phyloP scores from a whole-genome alignment of 75 land plant species.

The Pinus tabuliformis region DNA sequence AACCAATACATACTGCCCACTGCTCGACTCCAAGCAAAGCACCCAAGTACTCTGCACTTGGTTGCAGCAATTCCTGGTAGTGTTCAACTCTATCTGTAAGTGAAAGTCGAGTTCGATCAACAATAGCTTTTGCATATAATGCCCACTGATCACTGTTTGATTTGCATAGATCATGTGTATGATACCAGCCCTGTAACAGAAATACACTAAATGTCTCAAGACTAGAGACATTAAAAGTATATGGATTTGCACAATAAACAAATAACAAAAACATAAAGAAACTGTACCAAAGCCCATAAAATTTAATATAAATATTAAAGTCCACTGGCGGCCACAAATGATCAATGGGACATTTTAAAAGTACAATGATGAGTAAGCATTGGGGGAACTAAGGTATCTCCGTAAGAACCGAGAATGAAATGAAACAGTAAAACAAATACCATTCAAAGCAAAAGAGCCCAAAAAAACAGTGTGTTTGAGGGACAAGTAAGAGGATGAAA shows the following conservation, averaged over 20 bases:
- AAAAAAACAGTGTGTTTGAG: too few species aligned
- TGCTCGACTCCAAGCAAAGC: slow-evolving; percentile 47
- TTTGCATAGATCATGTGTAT: slow-evolving; percentile 15
- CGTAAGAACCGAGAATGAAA: too few species aligned
- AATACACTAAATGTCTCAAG: not conserved
- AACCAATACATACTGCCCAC: slow-evolving; percentile 44
- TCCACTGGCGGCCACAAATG: too few species aligned
- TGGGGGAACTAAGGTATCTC: too few species aligned
- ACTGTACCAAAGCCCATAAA: not conserved
- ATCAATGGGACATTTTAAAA: too few species aligned
- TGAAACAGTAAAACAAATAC: too few species aligned
- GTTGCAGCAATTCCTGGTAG: slow-evolving; percentile 54
- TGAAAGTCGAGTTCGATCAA: slow-evolving; percentile 53
- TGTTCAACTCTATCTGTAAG: slow-evolving; percentile 52
- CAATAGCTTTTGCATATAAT: slow-evolving; percentile 50
- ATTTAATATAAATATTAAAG: too few species aligned
- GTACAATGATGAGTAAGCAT: too few species aligned
- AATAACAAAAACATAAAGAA: not conserved
- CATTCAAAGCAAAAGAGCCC: too few species aligned
- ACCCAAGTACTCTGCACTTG: slow-evolving; percentile 68
- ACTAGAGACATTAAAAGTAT: not conserved
- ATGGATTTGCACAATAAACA: not conserved
- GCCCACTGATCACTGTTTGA: slow-evolving; percentile 41
- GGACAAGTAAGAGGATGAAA: too few species aligned
- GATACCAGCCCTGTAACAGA: slow-evolving; percentile 14